phyloP scores from a whole-genome alignment of 768 basidiomycete species.

The Suillus ampliporus region DNA sequence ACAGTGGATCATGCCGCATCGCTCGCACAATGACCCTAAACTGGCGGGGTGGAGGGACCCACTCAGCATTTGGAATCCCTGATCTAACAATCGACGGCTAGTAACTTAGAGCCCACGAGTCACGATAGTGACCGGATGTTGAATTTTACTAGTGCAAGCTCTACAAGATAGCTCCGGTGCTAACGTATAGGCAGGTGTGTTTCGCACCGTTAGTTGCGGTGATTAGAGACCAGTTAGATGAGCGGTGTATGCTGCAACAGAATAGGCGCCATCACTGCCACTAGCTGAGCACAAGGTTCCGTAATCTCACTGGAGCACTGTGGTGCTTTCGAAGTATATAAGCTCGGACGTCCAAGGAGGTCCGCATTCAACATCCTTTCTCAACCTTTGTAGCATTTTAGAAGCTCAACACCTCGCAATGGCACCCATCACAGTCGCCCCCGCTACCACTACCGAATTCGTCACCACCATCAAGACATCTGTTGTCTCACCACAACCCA shows the following conservation, averaged over 20 bases:
- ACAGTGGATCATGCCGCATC: neutral
- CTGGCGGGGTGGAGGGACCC: neutral
- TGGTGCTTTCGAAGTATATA: slow-evolving; percentile 25
- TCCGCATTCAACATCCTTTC: neutral
- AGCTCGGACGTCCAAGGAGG: slow-evolving; percentile 12
- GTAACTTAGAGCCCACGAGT: neutral
- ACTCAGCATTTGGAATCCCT: neutral
- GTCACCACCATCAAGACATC: slow-evolving; percentile 10
- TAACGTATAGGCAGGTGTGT: neutral
- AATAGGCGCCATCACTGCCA: neutral
- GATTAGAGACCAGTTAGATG: neutral
- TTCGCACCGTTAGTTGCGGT: neutral
- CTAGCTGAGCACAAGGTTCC: neutral
- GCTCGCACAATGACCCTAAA: neutral
- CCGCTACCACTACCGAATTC: slow-evolving; percentile 15
- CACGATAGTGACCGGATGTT: neutral
- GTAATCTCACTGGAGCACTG: neutral
- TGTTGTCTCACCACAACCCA: slow-evolving; percentile 12
- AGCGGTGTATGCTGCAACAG: neutral
- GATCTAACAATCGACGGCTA: neutral
- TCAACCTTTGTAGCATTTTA: neutral
- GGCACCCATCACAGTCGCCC: slow-evolving; percentile 22
- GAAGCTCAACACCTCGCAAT: slow-evolving; percentile 12
- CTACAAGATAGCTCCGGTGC: neutral
- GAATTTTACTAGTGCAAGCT: neutral